Evolutionary conservation across 2,329 filamentous ascomycete genomes (phyloP), one percentile per base, ranked within the genome.

Genomic region (Penicillium sp.): DNA sequence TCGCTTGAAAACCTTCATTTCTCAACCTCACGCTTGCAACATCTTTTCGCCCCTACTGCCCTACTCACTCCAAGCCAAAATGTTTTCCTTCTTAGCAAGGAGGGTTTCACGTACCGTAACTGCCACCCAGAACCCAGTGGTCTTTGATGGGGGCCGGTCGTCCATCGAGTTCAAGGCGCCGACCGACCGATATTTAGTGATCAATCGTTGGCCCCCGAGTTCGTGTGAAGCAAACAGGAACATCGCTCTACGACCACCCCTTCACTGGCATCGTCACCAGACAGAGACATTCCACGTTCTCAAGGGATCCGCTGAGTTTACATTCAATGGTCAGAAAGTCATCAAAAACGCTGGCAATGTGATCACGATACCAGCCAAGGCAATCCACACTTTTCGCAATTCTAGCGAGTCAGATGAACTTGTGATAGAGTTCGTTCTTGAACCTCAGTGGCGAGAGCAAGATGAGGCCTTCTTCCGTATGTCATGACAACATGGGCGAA

Each of bases 401-500:
- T 49, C 49, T 25, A 62, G 60, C 43, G 22, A 28, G 25, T 17
- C 37, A 17, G 50, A 57, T 15, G 53, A 56, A 20, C 12, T 62
- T 17, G 45, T 54, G 31, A 28, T 62, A 31, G 60, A 62, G 20
- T 59, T 62, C 34, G 57, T 54, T 5, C 25, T 62, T 7, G 54
- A 62, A 14, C 60, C 60, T 17, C 37, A 43, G 20, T 61, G 37
- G 43, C 41, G 45, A 31, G 42, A 50, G 17, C 35, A 39, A 34
- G 60, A 62, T 41, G 60, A 62, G 39, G 49, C 53, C 3, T 62
- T 62, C 20, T 62, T 62, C 17, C 49, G 57, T 62, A 54, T n/a
- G 54, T 50, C 37, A 4, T 15, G 14, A 5, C 12, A 34, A 17
- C 8, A 17, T 41, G 5, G 25, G 25, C 5, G 25, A 28, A 28